Base-by-base conservation (phyloP, 1,284 basidiomycete species). In the Malassezia japonica region DNA sequence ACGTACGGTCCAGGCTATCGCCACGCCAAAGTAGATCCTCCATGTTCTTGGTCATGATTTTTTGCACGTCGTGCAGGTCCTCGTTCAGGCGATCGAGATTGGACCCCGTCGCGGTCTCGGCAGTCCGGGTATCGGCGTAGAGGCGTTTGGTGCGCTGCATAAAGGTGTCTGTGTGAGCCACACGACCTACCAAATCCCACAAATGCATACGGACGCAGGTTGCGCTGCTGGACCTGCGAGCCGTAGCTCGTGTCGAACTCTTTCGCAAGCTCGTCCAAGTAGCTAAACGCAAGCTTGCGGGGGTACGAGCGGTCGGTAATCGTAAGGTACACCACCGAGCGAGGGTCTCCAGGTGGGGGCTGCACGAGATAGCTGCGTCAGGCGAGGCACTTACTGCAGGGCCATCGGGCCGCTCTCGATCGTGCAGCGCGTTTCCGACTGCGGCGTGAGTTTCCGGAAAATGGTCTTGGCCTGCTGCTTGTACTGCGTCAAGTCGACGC, bases 21-120 rank as follows among this genome's bases (percentile, higher is more conserved):
- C 92, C 92, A 73, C 92, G 79, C 92, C 91, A 96, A 32, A 99
- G 77, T 50, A 99, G 77, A 75, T 98, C 94, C 75, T 98, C 94
- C 92, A 99, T 99, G 74, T 98, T 98, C 78, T 98, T 99, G n/a
- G 92, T 96, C 94, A 98, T 98, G 76, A 99, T 96, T 62, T 87
- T 79, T 42, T 92, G 96, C 51, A 99, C 92, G 67, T 98, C 92
- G 70, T 92, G 88, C 46, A 99, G 77, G 63, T 98, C 92, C 69
- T 91, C 89, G 71, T 96, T 96, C 41, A 99, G 78, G 73, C 81
- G 83, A 73, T 91, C 89, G 47, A 99, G 74, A 55, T 82, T 81
- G 18, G 82, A 83, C 50, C 63, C 60, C 0, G 67, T 79, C 18
- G 84, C 80, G 25, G 83, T 81, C 65, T 78, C 82, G 12, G 87